Evolutionary conservation across 768 basidiomycete species (phyloP).

Genomic region (Paxillus rubicundulus): DNA sequence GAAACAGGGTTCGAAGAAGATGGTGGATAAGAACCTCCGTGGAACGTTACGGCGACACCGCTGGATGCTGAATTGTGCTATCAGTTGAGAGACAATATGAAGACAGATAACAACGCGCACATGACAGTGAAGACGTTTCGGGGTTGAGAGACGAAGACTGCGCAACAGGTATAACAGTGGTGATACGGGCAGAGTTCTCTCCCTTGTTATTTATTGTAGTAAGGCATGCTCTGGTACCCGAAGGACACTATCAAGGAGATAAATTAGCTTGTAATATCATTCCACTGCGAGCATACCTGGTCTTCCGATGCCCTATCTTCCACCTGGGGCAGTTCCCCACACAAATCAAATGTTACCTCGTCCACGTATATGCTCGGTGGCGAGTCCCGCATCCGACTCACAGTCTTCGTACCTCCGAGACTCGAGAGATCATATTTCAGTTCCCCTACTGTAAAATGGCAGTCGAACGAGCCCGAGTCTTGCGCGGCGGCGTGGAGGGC

Average conservation of each 20-base stretch:
- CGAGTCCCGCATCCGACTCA: conserved; percentile 49
- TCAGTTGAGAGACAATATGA: conserved; percentile 2
- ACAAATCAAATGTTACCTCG: conserved; percentile 64
- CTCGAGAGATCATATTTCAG: conserved; percentile 58
- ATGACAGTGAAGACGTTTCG: conserved; percentile 27
- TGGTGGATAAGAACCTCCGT: conserved; percentile 61
- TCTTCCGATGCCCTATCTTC: conserved; percentile 52
- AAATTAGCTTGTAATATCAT: conserved; percentile 2
- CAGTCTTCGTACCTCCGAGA: conserved; percentile 50
- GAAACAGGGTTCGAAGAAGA: conserved; percentile 39
- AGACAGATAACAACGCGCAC: conserved; percentile 33
- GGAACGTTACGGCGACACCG: conserved; percentile 54
- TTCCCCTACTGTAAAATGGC: conserved; percentile 41
- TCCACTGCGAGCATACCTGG: conserved; percentile 52
- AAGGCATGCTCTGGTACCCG: conserved; percentile 72
- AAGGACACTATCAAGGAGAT: conserved; percentile 50
- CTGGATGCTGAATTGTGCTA: conserved; percentile 43
- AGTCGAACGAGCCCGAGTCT: conserved; percentile 48
- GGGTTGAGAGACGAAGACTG: conserved; percentile 32
- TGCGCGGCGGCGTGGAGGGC: conserved; percentile 33
- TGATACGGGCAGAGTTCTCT: conserved; percentile 54
- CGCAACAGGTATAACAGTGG: conserved; percentile 75
- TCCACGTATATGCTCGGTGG: conserved; percentile 67
- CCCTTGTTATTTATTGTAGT: conserved; percentile 62
- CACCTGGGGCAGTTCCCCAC: conserved; percentile 50